These are phyloP conservation scores for Fusarium incarnatum DNA, from an alignment of 2,329 filamentous ascomycete species.

Conservation along the genomic window DNA sequence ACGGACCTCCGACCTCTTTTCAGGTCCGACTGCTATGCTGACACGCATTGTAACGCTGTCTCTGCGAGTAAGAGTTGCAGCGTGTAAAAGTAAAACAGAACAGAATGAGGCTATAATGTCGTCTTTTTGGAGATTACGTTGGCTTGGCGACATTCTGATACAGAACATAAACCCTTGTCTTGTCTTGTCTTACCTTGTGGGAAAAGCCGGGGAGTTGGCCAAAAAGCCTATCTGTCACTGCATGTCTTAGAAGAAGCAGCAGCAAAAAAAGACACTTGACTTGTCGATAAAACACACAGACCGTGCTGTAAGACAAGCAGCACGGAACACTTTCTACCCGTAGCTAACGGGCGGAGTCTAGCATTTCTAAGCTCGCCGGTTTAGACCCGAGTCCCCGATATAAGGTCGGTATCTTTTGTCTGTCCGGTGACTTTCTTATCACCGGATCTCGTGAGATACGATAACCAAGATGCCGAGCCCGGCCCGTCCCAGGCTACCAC, in stretches of 20 bases:
- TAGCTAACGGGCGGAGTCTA: neutral
- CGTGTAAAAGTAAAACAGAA: neutral
- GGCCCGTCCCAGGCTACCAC: conserved; percentile 3
- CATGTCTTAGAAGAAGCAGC: neutral
- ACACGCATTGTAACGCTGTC: conserved; percentile 3
- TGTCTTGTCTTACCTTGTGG: neutral
- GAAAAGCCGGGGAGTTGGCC: conserved; percentile 4
- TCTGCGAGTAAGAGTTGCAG: neutral
- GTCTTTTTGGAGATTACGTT: neutral
- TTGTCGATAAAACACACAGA: neutral
- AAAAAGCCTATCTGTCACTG: neutral
- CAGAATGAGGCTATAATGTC: conserved; percentile 12
- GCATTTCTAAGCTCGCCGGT: conserved; percentile 9
- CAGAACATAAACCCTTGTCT: conserved; percentile 2
- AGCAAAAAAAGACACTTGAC: neutral
- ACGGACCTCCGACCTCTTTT: neutral
- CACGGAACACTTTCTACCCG: conserved; percentile 2
- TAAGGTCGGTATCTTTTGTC: conserved; percentile 16
- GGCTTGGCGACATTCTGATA: conserved; percentile 5
- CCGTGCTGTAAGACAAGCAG: conserved; percentile 12
- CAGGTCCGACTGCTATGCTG: conserved; percentile 3
- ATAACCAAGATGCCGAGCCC: conserved; percentile 18
- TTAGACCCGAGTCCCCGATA: conserved; percentile 29
- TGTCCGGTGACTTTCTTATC: neutral
- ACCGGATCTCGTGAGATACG: neutral